Evolutionary conservation across 108 stramenopile species (phyloP).

Genomic region (Cylindrotheca closterium): DNA sequence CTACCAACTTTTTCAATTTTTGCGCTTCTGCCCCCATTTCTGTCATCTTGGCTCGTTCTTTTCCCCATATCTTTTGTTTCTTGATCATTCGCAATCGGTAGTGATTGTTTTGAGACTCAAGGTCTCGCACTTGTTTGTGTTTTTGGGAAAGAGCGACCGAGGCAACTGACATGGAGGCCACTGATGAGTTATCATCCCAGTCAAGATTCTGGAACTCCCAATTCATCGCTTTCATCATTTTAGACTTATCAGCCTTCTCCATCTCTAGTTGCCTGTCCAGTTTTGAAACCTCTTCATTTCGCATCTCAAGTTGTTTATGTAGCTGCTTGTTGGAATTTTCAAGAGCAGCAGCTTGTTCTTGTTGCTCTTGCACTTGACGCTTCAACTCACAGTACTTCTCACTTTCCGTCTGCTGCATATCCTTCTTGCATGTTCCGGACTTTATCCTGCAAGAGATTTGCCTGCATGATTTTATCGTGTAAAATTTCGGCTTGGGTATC

Average conservation of each 20-base stretch:
- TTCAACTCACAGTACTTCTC: background rate
- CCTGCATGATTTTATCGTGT: background rate
- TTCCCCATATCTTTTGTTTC: background rate
- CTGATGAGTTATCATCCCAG: background rate
- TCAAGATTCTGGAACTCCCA: constrained; percentile 2
- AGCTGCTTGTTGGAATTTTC: background rate
- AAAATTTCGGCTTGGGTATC: background rate
- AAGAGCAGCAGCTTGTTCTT: background rate
- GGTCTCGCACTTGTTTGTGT: background rate
- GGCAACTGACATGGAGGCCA: background rate
- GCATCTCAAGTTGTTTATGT: background rate
- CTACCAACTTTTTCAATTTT: background rate
- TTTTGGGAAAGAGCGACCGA: background rate
- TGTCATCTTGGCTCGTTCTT: background rate
- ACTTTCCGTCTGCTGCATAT: background rate
- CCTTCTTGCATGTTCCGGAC: background rate
- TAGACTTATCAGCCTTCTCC: background rate
- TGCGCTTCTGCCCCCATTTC: background rate
- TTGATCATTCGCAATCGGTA: background rate
- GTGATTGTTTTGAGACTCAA: background rate
- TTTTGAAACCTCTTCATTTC: background rate
- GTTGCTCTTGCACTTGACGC: background rate
- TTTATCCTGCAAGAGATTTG: background rate
- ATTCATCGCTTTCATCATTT: too few relatives aligned
- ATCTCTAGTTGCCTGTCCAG: background rate